Percentiles rank a stretch among this genome's conserved stretches.
Conservation (phyloP, 108 stramenopile genomes). For the Epithemia pelagica region DNA sequence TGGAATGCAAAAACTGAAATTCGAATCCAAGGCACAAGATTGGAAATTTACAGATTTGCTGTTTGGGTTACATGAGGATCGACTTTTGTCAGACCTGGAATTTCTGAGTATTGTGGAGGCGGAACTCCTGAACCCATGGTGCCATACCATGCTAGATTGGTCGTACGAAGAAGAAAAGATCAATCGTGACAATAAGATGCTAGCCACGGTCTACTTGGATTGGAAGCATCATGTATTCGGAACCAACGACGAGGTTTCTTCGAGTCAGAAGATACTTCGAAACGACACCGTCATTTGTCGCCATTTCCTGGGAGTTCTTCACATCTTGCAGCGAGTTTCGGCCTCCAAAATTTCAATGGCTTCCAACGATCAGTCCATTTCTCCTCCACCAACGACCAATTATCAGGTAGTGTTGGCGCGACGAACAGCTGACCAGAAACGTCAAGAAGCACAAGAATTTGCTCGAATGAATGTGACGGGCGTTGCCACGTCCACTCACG, state of each 20-base stretch:
- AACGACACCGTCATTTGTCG: conserved; percentile 55
- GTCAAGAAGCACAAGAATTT: conserved; percentile 16
- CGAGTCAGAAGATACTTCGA: conserved; percentile 23
- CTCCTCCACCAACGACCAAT: conserved; percentile 27
- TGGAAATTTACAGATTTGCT: conserved; percentile 28
- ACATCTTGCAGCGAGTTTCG: conserved; percentile 31
- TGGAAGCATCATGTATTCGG: conserved; percentile 47
- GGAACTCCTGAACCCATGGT: conserved; percentile 52
- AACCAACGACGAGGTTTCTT: background rate
- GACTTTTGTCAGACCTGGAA: conserved; percentile 47
- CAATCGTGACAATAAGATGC: conserved; percentile 7
- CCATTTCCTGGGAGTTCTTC: conserved; percentile 54
- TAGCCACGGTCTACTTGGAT: conserved; percentile 33
- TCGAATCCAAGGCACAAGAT: conserved; percentile 8
- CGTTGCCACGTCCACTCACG: conserved; percentile 13
- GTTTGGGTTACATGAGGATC: conserved; percentile 30
- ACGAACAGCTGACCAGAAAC: conserved; percentile 32
- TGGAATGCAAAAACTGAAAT: conserved; percentile 16
- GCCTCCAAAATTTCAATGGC: background rate
- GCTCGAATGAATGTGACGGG: conserved; percentile 16
- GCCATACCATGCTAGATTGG: conserved; percentile 20
- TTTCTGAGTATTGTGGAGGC: conserved; percentile 72
- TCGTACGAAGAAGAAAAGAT: conserved; percentile 14
- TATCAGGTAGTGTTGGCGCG: conserved; percentile 43
- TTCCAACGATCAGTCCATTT: background rate